Base-by-base conservation (phyloP, 352 stramenopile species). In the Phytophthora fragariae region DNA sequence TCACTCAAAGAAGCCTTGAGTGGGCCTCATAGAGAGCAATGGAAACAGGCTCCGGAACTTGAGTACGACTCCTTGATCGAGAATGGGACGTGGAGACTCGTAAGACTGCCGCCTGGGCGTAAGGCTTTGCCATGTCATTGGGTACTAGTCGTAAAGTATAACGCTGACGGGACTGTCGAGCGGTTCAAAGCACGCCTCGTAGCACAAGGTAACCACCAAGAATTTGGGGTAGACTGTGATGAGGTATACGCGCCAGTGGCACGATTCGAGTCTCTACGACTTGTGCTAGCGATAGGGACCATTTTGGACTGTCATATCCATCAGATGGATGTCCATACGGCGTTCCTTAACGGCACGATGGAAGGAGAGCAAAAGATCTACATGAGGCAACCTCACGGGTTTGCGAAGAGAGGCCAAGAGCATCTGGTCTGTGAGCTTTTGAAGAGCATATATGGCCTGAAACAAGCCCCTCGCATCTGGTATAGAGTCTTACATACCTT, bases 321-420 rank as follows among this genome's bases (percentile, higher is more conserved):
- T 21, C 61, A 52, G 61, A 70, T 41, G 35, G 35, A 41, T 41
- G 35, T 41, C 35, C 35, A 41, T 41, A 41, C 35, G 35, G 35
- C 35, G 17, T 77, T 73, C 14, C 37, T 77, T 0, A 67, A 77
- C 57, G 65, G 52, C 10, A 57, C 52, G 15, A 57, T 57, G 52
- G 52, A 57, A 8, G 27, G 21, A 17, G 24, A 57, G n/a, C 52
- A 57, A 57, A 57, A 24, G 24, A 57, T 57, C 10, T 39, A 57
- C 24, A 57, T 57, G 52, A 41, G 21, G 12, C 52, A 57, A 74
- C 39, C 49, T 70, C 24, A 73, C 61, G 44, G 56, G 68, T 37
- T 53, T 68, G 31, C 24, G 54, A 57, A 50, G 29, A 1, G 35
- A 41, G 35, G 35, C 35, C 7, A 14, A 41, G 35, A 14, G 9